Evolutionary conservation across 306 rosid genomes (phyloP), one percentile per base, ranked within the genome.

Genomic region (Dryas octopetala): DNA sequence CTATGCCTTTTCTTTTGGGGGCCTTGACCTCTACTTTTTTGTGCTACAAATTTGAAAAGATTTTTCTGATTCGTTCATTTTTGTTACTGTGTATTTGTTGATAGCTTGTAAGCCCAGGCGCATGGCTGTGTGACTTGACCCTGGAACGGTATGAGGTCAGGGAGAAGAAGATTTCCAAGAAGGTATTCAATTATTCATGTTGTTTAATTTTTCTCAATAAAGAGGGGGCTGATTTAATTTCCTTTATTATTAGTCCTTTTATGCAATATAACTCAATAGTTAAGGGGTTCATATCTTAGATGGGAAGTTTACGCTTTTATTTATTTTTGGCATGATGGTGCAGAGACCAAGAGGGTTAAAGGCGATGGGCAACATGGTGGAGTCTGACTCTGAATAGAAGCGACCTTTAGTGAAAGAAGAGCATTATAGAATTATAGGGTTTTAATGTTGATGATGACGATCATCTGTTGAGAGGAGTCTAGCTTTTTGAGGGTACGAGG

Each of bases 281-380:
- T 32, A 32, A 32, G 38, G 38, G 38, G 38, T 2, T 32, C 38
- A 32, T 32, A 32, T 32, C 2, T 32, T 32, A 32, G 38, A 32
- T 32, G 38, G 38, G 38, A 32, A 1, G 38, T 32, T 32, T 1
- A 32, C 38, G 1, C 38, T 32, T 32, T 32, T 32, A 23, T 32
- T 1, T 32, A 32, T 32, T 66, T 13, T 68, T 64, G 23, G 23
- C 7, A 59, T 78, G 57, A 59, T 78, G 57, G 52, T 80, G 90
- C 89, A 94, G 97, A 94, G 93, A 79, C 91, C 98, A 70, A 87
- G 95, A 81, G 97, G 98, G 28, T 80, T 94, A 70, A 91, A 90
- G 86, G 98, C 98, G 51, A 94, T 94, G 98, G 92, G 96, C 62
- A 91, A 82, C 76, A 78, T 90, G 87, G 97, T 90, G 88, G 97